Conservation (phyloP, 2,329 filamentous ascomycete species). For the Apiospora kogelbergensis region DNA sequence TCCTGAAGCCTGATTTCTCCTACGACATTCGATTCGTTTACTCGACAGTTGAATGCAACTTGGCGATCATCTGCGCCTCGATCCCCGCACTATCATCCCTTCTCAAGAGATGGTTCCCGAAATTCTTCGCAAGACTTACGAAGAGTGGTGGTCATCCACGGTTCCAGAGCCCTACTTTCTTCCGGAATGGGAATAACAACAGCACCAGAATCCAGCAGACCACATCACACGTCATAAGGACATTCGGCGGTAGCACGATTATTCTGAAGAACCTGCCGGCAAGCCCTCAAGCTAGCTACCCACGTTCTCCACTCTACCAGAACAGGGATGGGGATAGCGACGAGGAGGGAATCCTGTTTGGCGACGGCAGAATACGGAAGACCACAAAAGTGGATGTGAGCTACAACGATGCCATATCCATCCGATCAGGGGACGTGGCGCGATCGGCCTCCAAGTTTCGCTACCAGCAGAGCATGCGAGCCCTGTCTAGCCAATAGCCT, state of each 20-base stretch:
- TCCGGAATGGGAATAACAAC: background rate
- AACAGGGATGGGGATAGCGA: background rate
- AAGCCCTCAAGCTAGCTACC: background rate
- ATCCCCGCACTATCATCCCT: conserved; percentile 30
- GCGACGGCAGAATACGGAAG: background rate
- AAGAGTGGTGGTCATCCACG: background rate
- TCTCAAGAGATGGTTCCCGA: background rate
- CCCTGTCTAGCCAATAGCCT: background rate
- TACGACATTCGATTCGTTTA: conserved; percentile 31
- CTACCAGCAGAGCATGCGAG: background rate
- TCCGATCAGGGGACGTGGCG: background rate
- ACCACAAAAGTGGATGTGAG: background rate
- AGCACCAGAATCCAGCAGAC: background rate
- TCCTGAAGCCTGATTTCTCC: conserved; percentile 23
- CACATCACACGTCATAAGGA: background rate
- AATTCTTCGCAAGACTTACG: background rate
- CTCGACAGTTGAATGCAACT: conserved; percentile 36
- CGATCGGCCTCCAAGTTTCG: background rate
- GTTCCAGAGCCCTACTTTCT: background rate
- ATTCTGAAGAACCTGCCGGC: background rate
- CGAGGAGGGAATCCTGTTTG: background rate
- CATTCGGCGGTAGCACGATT: background rate
- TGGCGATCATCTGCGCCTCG: conserved; percentile 39
- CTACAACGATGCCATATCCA: background rate
- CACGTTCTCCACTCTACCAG: background rate